A percentile compares a stretch with the other conserved stretches of the same genome.
These are phyloP conservation scores for Coniochaeta prunicola DNA, from an alignment of 2,329 filamentous ascomycete species.

Conservation along the genomic window DNA sequence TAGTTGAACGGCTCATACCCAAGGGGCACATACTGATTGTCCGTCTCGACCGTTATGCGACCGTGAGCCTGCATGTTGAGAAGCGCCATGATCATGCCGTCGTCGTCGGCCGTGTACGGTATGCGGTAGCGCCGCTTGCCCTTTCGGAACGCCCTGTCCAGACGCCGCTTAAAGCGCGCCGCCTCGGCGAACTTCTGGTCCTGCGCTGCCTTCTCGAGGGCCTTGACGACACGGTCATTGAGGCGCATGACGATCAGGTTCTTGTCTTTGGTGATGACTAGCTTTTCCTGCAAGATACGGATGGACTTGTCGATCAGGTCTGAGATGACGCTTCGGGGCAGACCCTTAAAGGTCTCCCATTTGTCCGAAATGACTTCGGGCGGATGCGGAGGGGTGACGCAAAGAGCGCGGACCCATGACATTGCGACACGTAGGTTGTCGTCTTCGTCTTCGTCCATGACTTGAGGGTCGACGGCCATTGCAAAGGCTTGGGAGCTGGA, in stretches of 20 bases:
- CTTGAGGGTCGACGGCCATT: constrained; percentile 15
- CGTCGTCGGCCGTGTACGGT: constrained; percentile 47
- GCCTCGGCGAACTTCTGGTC: constrained; percentile 51
- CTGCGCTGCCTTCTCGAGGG: constrained; percentile 49
- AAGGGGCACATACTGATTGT: constrained; percentile 55
- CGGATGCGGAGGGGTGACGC: constrained; percentile 45
- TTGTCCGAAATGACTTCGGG: constrained; percentile 40
- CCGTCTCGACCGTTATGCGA: constrained; percentile 44
- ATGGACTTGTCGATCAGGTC: constrained; percentile 40
- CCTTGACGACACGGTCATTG: constrained; percentile 48
- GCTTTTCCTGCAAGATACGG: constrained; percentile 37
- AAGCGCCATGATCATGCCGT: constrained; percentile 60
- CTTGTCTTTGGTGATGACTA: constrained; percentile 49
- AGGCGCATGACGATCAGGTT: constrained; percentile 55
- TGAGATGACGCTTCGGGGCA: constrained; percentile 25
- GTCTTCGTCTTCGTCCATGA: neutral
- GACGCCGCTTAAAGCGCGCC: constrained; percentile 47
- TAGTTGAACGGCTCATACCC: constrained; percentile 67
- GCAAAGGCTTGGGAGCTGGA: constrained; percentile 40
- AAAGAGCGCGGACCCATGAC: constrained; percentile 54
- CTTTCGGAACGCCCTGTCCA: constrained; percentile 49
- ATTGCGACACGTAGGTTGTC: constrained; percentile 37
- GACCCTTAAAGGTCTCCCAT: constrained; percentile 39
- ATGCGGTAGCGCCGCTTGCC: constrained; percentile 29
- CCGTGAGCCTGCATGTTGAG: constrained; percentile 57